Evolutionary conservation across 208 protist species (phyloP), one percentile per base, ranked within the genome.

Genomic region (Porcisia hertigi): DNA sequence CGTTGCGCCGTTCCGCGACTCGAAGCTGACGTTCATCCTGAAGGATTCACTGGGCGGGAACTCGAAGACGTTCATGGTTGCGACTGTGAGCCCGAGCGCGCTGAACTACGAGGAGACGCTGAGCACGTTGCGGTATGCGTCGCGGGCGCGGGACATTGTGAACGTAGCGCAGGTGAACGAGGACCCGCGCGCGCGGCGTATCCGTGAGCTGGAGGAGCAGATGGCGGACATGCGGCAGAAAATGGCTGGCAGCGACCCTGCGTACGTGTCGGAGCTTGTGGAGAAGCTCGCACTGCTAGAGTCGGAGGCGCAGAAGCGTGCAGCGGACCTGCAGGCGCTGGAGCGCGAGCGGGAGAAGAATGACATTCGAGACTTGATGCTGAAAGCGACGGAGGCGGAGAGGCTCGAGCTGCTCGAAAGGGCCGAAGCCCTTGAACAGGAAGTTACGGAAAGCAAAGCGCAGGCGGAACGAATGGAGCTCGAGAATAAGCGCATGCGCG

Each of bases 141-240:
- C n/a, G n/a, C n/a, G n/a, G n/a, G n/a, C n/a, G n/a, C n/a, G n/a
- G n/a, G n/a, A n/a, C 55, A 90, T 93, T 75, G 81, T 91, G 41
- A 94, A 93, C 52, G 76, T 83, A 30, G 79, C 85, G 60, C 76
- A 82, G 72, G 83, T 88, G 63, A 92, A 93, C 75, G 85, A 91
- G 76, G 88, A 92, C 80, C 84, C 86, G 60, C 79, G 86, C 41
- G 88, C 84, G 43, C 75, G 80, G 63, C 86, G 84, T 12, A 89
- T 93, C 74, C 86, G 86, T 55, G 84, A 91, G 76, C 82, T 93
- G 65, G 82, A 90, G 81, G 81, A 87, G 77, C 78, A 89, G 76
- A 83, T 92, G 75, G 76, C 71, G 65, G 71, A 47, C 45, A 87
- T 92, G 83, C 80, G 80, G 14, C 25, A 64, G 43, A 60, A 73